Evolutionary conservation across 2,329 filamentous ascomycete species (phyloP), one percentile per base, ranked within the genome.

Genomic region (Scedosporium minutisporum): DNA sequence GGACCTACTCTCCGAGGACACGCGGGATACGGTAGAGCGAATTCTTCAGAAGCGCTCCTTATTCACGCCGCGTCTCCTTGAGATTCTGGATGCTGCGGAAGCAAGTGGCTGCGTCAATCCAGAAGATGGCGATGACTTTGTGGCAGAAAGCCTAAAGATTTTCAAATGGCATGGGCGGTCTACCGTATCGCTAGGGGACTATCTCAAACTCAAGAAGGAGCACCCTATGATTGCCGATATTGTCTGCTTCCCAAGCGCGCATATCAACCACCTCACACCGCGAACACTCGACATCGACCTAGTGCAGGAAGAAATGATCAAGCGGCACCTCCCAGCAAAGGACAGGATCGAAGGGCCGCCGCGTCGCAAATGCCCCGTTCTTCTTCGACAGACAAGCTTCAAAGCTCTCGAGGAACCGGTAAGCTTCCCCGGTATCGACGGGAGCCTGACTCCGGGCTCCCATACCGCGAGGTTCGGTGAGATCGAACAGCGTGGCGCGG

Each of bases 241-340:
- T 51, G 77, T 70, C 0, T 73, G 69, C 58, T 76, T 76, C 64
- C 66, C 65, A 5, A 77, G 71, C 29, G 71, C 78, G 1, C 81
- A 83, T 65, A 80, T 83, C 66, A 83, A 83, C 64, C 81, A 83
- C 62, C 73, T 83, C 1, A 82, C 81, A 0, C 81, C 81, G 0
- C 72, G 79, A 1, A 80, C 79, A 0, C 69, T 82, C 3, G 76
- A 82, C 62, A 83, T 83, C 27, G 71, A 75, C 9, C 66, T 72
- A 0, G 78, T 75, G 0, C 79, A 82, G 61, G 57, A 65, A 2
- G 65, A 66, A 3, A 83, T 84, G 81, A 58, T 69, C 0, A 63
- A 65, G 1, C 67, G 68, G 2, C 76, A 76, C 0, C 71, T 84
- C 62, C 67, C 73, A 1, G 76, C 73, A 0, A 84, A 84, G 64